phyloP scores from a whole-genome alignment of 495 filamentous ascomycete genomes.

The Glonium stellatum region DNA sequence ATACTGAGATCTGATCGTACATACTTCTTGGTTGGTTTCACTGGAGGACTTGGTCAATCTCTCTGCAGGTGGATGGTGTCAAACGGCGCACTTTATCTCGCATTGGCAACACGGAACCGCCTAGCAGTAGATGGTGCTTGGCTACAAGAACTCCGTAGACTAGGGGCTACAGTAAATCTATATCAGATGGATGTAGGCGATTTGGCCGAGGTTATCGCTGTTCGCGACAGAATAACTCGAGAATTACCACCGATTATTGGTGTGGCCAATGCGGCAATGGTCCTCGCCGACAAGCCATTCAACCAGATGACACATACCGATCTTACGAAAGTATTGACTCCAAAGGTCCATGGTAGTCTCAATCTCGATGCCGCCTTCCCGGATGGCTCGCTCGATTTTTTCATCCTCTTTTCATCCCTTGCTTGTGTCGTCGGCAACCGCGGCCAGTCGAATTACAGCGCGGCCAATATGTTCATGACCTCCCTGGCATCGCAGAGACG shows the following conservation, averaged over 20 bases:
- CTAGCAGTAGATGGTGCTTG: too few species aligned
- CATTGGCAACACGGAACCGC: too few species aligned
- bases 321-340: too few species aligned
- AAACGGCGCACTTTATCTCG: neutral
- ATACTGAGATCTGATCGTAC: neutral
- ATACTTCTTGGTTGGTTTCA: slow-evolving; percentile 1
- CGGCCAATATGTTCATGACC: slow-evolving; percentile 8
- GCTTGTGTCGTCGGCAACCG: neutral
- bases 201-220: too few species aligned
- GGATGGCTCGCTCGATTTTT: neutral
- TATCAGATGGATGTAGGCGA: too few species aligned
- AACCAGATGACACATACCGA: too few species aligned
- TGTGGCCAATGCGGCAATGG: too few species aligned
- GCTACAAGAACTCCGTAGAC: too few species aligned
- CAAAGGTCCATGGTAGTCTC: slow-evolving; percentile 9
- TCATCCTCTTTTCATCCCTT: slow-evolving; percentile 9
- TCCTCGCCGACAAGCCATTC: too few species aligned
- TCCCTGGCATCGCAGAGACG: neutral
- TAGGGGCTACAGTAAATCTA: too few species aligned
- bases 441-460: slow-evolving; percentile 14
- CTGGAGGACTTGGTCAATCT: neutral
- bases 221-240: too few species aligned
- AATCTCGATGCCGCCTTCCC: slow-evolving; percentile 6
- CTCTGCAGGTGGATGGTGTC: neutral
- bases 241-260: too few species aligned